Evolutionary conservation across 345 rosid species (phyloP), one percentile per base, ranked within the genome.

Genomic region (Eucalyptus regnans): DNA sequence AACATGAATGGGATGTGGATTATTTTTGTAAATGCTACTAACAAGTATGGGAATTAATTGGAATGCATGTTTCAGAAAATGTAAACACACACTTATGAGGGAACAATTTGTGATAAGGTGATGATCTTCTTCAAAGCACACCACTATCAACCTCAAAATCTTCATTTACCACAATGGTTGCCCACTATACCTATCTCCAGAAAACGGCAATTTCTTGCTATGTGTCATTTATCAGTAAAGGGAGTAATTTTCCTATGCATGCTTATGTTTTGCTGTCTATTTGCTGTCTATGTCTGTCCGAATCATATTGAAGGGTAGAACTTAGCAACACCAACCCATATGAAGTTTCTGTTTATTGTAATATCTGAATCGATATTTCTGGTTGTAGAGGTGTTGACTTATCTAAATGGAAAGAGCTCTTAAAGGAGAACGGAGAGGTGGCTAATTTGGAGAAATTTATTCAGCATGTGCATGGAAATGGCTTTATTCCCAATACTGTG

Each of bases 401-500:
- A 91, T 93, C 97, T 46, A 94, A 89, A 88, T 98, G 99, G 99
- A 95, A 94, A 92, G 98, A 97, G 84, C 95, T 95, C 91, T 88
- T 92, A 68, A 92, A 89, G 89, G 96, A 94, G 92, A 89, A 93
- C 86, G 98, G 99, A 85, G 95, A 95, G 92, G 95, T 89, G 88
- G 96, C 98, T 86, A 94, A 95, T 89, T 37, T 96, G 89, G 99
- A 94, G 64, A 97, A 96, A 90, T 97, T 98, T 92, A 92, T 93
- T 83, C 97, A 93, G 62, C 96, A 95, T 89, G 97, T 98, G 86
- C 96, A 93, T 90, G 99, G 96, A 90, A 98, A 97, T 91, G 97
- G 96, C 92, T 97, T 95, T 90, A 93, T 98, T 90, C 99, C 99
- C 87, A 98, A 97, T 92, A 95, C 97, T n/a, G 99, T 94, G 79